Evolutionary conservation across 2,329 filamentous ascomycete species (phyloP).

Genomic region (Ophiostoma quercus): DNA sequence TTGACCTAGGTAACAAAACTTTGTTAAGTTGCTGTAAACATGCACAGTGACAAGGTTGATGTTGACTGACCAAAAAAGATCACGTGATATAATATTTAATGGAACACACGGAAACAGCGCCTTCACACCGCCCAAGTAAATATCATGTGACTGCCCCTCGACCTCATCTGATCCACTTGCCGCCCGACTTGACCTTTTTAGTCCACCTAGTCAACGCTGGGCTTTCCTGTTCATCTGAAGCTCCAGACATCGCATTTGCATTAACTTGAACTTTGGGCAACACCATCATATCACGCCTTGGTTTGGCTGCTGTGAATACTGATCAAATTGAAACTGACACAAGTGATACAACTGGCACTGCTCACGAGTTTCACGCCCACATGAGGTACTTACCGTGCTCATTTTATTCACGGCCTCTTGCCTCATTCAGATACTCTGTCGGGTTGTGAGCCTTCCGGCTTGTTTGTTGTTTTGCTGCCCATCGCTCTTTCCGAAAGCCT

Average conservation of each 20-base stretch:
- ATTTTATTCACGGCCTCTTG: not conserved
- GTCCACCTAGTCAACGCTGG: not conserved
- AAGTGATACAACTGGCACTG: not conserved
- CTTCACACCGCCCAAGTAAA: not conserved
- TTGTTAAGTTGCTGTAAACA: not conserved
- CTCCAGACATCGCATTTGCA: not conserved
- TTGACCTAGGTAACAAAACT: not conserved
- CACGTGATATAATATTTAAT: not conserved
- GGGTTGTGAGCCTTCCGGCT: not conserved
- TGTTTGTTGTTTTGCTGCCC: not conserved
- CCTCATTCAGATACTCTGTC: not conserved
- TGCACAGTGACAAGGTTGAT: not conserved
- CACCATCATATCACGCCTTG: not conserved
- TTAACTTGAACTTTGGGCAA: not conserved
- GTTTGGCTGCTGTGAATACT: not conserved
- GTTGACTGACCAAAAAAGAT: not conserved
- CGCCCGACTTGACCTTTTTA: not conserved
- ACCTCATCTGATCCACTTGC: constrained; percentile 1
- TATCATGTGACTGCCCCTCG: constrained; percentile 11
- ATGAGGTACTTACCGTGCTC: not conserved
- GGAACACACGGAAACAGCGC: not conserved
- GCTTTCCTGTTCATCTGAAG: not conserved
- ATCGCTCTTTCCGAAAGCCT: not conserved
- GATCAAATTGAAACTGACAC: not conserved
- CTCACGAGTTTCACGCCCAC: not conserved